A percentile compares a stretch with the other conserved stretches of the same genome.
These are phyloP conservation scores for Talaromyces sp. DNA, from an alignment of 2,329 filamentous ascomycete genomes.

Conservation along the genomic window DNA sequence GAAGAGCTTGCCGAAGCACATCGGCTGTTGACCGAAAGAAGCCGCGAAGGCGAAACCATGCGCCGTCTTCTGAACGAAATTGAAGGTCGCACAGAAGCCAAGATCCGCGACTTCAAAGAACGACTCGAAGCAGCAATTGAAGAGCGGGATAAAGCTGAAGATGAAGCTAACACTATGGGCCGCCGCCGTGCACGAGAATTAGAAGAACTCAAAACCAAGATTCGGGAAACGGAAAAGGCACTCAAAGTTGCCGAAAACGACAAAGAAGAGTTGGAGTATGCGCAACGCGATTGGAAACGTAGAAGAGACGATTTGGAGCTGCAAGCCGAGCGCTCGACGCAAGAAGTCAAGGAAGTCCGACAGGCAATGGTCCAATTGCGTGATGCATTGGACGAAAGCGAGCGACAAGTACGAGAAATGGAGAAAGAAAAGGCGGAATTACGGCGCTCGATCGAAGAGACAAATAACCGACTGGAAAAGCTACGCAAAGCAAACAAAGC, in stretches of 20 bases:
- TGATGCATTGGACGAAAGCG: constrained; percentile 79
- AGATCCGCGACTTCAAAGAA: constrained; percentile 83
- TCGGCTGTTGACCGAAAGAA: constrained; percentile 78
- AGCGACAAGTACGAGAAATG: constrained; percentile 76
- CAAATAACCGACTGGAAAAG: constrained; percentile 73
- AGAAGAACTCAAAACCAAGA: constrained; percentile 76
- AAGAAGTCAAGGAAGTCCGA: constrained; percentile 73
- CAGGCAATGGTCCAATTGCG: constrained; percentile 74
- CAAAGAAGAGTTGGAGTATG: constrained; percentile 71
- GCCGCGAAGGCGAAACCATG: constrained; percentile 93
- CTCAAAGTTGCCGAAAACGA: constrained; percentile 69
- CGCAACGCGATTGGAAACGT: constrained; percentile 70
- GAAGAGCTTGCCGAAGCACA: constrained; percentile 90
- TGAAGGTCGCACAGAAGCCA: constrained; percentile 74
- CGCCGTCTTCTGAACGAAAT: constrained; percentile 80
- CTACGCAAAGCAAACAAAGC: constrained; percentile 65
- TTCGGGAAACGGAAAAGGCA: constrained; percentile 77
- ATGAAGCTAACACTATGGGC: constrained; percentile 76
- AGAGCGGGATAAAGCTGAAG: constrained; percentile 87
- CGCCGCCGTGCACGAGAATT: constrained; percentile 75
- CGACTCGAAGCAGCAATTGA: constrained; percentile 88
- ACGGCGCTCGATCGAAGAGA: constrained; percentile 72
- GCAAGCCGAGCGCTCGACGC: constrained; percentile 63
- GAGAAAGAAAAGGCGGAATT: constrained; percentile 79
- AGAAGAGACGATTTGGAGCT: constrained; percentile 74